These are phyloP conservation scores for Exophiala xenobiotica DNA, from an alignment of 2,329 filamentous ascomycete genomes.

Conservation along the genomic window DNA sequence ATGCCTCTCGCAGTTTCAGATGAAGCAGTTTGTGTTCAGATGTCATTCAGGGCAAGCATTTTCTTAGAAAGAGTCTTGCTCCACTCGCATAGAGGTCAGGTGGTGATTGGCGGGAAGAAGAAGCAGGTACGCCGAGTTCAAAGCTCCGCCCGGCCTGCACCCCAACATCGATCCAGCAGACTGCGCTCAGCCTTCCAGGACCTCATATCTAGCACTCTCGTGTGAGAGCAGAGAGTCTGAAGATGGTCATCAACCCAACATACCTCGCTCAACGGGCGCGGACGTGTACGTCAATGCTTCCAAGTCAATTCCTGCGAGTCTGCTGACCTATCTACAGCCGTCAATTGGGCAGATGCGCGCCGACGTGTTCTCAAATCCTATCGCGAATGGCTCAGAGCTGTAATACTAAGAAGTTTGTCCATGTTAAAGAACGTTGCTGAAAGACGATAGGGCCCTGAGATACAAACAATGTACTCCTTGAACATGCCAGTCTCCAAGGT, in stretches of 20 bases:
- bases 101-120: background rate
- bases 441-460: constrained; percentile 75
- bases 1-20: background rate
- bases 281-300: constrained; percentile 61
- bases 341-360: constrained; percentile 86
- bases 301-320: constrained; percentile 23
- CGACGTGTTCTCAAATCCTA: constrained; percentile 84
- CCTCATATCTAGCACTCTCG: constrained; percentile 9
- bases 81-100: constrained; percentile 5
- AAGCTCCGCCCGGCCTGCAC: constrained; percentile 16
- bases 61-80: constrained; percentile 1
- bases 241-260: constrained; percentile 87
- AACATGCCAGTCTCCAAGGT: constrained; percentile 83
- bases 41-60: background rate
- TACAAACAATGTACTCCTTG: constrained; percentile 95
- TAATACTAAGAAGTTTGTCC: constrained; percentile 52
- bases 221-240: constrained; percentile 34
- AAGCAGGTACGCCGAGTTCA: constrained; percentile 12
- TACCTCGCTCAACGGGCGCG: constrained; percentile 81
- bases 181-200: constrained; percentile 4
- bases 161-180: constrained; percentile 8
- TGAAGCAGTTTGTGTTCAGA: background rate
- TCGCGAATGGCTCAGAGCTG: constrained; percentile 92
- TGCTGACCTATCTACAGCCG: constrained; percentile 57
- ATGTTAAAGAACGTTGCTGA: constrained; percentile 1